These are phyloP conservation scores for Fusarium buharicum DNA, from an alignment of 2,329 filamentous ascomycete species.

Conservation along the genomic window DNA sequence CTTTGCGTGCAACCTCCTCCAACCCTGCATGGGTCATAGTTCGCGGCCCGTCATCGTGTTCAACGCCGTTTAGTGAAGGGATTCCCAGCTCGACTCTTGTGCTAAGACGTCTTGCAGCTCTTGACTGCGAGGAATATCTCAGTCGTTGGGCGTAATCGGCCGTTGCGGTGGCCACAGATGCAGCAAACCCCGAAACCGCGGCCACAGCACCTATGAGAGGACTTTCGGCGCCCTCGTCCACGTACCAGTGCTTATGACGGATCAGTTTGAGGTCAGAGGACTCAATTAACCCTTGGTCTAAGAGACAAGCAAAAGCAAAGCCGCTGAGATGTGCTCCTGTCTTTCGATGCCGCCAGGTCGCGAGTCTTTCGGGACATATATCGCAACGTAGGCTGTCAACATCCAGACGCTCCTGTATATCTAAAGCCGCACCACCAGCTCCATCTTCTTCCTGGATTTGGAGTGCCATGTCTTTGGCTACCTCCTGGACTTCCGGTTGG, in stretches of 20 bases:
- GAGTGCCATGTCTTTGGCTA: constrained; percentile 56
- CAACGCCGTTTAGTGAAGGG: background rate
- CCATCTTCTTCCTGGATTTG: constrained; percentile 66
- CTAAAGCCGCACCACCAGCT: constrained; percentile 60
- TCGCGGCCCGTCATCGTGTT: background rate
- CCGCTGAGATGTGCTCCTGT: constrained; percentile 67
- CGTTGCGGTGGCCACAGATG: constrained; percentile 59
- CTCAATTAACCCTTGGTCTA: constrained; percentile 64
- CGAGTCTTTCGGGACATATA: constrained; percentile 65
- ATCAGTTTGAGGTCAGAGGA: constrained; percentile 67
- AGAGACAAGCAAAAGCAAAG: constrained; percentile 68
- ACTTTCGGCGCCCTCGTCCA: constrained; percentile 71
- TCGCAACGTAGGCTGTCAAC: constrained; percentile 67
- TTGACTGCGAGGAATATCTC: constrained; percentile 9
- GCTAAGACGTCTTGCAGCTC: background rate
- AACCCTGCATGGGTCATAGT: constrained; percentile 44
- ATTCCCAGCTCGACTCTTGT: background rate
- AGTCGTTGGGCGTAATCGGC: constrained; percentile 33
- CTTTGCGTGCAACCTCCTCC: constrained; percentile 45
- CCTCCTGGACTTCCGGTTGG: constrained; percentile 57
- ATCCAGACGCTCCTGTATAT: constrained; percentile 65
- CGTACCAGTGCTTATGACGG: constrained; percentile 65
- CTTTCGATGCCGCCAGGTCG: constrained; percentile 69
- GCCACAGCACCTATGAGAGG: constrained; percentile 72
- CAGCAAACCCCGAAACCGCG: constrained; percentile 71